Evolutionary conservation across 148 eudicot genomes (phyloP), one percentile per base, ranked within the genome.

Genomic region (Dianthus caryophyllus): DNA sequence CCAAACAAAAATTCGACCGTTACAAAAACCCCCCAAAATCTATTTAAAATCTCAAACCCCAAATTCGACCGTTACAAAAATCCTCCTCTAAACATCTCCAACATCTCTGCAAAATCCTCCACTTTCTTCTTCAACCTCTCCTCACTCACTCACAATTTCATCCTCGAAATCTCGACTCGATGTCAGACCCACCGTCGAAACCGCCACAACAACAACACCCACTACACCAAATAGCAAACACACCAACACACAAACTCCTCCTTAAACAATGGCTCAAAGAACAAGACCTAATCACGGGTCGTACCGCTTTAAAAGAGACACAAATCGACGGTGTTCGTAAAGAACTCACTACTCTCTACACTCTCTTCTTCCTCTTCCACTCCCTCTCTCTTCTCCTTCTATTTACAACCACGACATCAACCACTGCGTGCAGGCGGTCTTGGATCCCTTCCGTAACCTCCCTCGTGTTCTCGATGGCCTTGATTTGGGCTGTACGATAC

Each of bases 181-280:
- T 61, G 9, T 61, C 69, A 16, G 75, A 72, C 68, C 65, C 44
- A 54, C 38, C 48, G 71, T 3, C 38, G 90, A 82, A 78, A 2
- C 2, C 84, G 5, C 82, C 81, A 59, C 65, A 79, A 25, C 66
- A 59, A 4, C 90, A 65, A 8, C 88, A 90, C 83, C 91, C 90
- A 5, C 97, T 90, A 58, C 89, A 88, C 75, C 86, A 90, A 77
- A 90, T 90, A 51, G 91, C 94, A 1, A 57, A 61, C 61, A 84
- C 83, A 26, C 97, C 97, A 49, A 85, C 90, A 54, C 97, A 90
- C 87, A 90, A 87, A 64, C 97, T 90, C 73, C 88, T 90, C 47
- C 77, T 90, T 5, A 90, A 87, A 48, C 97, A 90, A 71, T 90
- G 97, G 97, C 84, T 85, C 1, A 90, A 90, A 72, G 97, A 91